Evolutionary conservation across 139 green algal species (phyloP), one percentile per base, ranked within the genome.

Genomic region (Spirogloea muscicola): DNA sequence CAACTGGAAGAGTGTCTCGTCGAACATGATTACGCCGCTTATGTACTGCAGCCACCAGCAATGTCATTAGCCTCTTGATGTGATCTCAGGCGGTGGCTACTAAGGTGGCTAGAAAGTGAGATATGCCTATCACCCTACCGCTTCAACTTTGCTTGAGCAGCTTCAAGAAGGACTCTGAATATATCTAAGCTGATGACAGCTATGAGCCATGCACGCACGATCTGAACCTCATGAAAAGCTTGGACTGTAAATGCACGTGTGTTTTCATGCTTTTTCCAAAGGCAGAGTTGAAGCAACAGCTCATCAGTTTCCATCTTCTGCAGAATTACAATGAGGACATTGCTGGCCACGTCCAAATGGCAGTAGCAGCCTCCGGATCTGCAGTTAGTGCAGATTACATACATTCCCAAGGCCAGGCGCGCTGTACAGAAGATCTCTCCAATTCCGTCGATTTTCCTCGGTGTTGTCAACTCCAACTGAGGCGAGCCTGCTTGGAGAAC

Each of bases 391-490:
- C 10, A 64, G 55, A 16, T 52, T 48, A 34, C 62, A 9, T 41
- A 76, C 67, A 27, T 76, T 49, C 34, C 67, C 67, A 21, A 76
- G 49, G 55, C 85, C 83, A 40, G 82, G 91, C 58, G 94, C 90
- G 78, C 89, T 90, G 55, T 96, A 77, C 63, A 98, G 90, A 66
- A 98, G 86, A 88, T 98, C 90, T 59, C 94, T 91, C 90, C 96
- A 96, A 5, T 84, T 82, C 57, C 89, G 91, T 58, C 95, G 88
- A 91, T 97, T 98, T n/a, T 58, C 10, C 90, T 97, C 94, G 46
- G 91, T 98, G 91, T 99, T 99, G 82, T 98, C 94, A 40, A 98
- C 87, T 66, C 88, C 91, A 58, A 99, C 94, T 72, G 86, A 92
- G 71, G 94, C 91, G 74, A 99, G 88, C 58, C 70, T 76, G 67